Evolutionary conservation across 2,329 filamentous ascomycete species (phyloP).

Genomic region (Fusarium austroafricanum): DNA sequence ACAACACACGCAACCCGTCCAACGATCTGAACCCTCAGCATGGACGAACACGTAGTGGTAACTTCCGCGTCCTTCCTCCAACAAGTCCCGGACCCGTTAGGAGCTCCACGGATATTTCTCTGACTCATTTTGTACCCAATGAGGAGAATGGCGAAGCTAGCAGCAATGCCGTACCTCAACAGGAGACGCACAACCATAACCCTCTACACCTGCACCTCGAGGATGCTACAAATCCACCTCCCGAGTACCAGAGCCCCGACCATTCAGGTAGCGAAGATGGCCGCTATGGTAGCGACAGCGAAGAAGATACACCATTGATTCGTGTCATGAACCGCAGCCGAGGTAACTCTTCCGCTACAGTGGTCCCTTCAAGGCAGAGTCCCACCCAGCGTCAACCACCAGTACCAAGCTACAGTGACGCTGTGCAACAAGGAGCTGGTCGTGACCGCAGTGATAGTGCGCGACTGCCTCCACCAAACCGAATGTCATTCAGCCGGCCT

Average conservation of each 20-base stretch:
- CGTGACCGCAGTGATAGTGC: constrained; percentile 43
- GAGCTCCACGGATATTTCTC: constrained; percentile 94
- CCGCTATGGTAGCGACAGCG: constrained; percentile 69
- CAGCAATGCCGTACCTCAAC: constrained; percentile 42
- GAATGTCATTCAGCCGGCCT: constrained; percentile 27
- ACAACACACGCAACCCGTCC: constrained; percentile 55
- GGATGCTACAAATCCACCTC: constrained; percentile 72
- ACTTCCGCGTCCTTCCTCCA: constrained; percentile 78
- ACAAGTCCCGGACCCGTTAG: constrained; percentile 89
- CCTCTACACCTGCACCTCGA: constrained; percentile 58
- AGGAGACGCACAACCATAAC: constrained; percentile 52
- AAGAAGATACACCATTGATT: constrained; percentile 67
- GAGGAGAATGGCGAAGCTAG: constrained; percentile 76
- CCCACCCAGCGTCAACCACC: constrained; percentile 62
- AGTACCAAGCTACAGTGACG: constrained; percentile 86
- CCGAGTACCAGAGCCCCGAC: constrained; percentile 76
- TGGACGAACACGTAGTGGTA: constrained; percentile 79
- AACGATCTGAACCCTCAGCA: constrained; percentile 71
- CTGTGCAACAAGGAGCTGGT: constrained; percentile 65
- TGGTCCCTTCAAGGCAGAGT: constrained; percentile 41
- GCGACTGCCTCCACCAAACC: constrained; percentile 35
- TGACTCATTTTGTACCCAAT: constrained; percentile 81
- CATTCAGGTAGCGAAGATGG: constrained; percentile 70
- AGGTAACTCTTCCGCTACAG: constrained; percentile 60
- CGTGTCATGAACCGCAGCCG: constrained; percentile 63